Percentiles rank a stretch among this genome's conserved stretches.
phyloP scores from a whole-genome alignment of 352 stramenopile genomes.

The Plasmopara muralis region DNA sequence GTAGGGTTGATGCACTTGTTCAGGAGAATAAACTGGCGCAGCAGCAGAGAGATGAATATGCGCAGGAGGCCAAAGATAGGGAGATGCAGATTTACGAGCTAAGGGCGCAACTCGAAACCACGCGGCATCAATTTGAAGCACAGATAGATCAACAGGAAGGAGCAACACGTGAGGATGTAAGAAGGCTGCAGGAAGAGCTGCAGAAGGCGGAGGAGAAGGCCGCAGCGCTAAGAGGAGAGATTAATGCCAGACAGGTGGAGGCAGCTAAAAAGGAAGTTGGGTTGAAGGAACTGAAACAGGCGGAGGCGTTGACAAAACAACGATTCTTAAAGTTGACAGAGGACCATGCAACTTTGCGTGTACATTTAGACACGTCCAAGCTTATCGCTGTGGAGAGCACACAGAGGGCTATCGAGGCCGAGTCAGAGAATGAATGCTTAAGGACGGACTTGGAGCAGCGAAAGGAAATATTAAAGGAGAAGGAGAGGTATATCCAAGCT shows the following conservation, averaged over 20 bases:
- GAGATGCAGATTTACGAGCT: slow-evolving; percentile 21
- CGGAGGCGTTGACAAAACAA: slow-evolving; percentile 31
- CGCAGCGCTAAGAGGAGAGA: slow-evolving; percentile 43
- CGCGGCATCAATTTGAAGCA: slow-evolving; percentile 20
- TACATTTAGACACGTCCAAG: slow-evolving; percentile 33
- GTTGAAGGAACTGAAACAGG: slow-evolving; percentile 31
- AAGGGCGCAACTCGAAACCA: slow-evolving; percentile 21
- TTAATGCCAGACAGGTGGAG: slow-evolving; percentile 48
- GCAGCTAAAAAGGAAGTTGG: slow-evolving; percentile 30
- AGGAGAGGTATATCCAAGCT: slow-evolving; percentile 10
- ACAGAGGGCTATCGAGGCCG: slow-evolving; percentile 29
- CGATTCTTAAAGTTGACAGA: slow-evolving; percentile 60
- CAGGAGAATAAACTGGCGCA: slow-evolving; percentile 35
- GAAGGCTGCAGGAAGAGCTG: slow-evolving; percentile 22
- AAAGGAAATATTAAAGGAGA: slow-evolving; percentile 11
- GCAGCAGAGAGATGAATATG: slow-evolving; percentile 21
- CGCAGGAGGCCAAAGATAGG: slow-evolving; percentile 4
- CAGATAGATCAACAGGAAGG: slow-evolving; percentile 24
- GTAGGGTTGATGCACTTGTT: slow-evolving; percentile 16
- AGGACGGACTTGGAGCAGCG: slow-evolving; percentile 19
- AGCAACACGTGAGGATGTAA: slow-evolving; percentile 26
- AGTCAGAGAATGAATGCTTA: slow-evolving; percentile 36
- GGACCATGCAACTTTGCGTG: slow-evolving; percentile 42
- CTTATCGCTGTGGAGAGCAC: slow-evolving; percentile 30
- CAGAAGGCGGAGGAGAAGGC: slow-evolving; percentile 34